Evolutionary conservation across 2,329 filamentous ascomycete genomes (phyloP), one percentile per base, ranked within the genome.

Genomic region (Fusarium dlaminii): DNA sequence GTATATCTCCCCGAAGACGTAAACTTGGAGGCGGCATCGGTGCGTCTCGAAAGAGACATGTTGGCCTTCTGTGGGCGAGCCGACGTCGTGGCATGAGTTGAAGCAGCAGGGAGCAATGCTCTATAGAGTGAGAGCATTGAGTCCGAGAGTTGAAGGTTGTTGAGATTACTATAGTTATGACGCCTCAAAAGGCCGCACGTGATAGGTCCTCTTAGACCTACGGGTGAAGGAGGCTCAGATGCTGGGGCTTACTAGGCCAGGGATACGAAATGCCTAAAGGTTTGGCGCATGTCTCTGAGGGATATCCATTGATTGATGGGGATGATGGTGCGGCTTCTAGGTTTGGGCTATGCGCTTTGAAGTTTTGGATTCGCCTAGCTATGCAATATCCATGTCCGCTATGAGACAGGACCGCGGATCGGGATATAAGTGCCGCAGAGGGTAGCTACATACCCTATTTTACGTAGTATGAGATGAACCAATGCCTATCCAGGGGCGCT

Each of bases 1-100:
- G 62, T 72, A 49, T 72, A 74, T 49, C 27, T 57, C 46, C 71
- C 62, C 18, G 29, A 37, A 58, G 29, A 55, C 52, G 51, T 55
- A 30, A 55, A 55, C 45, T 48, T 59, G n/a, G 56, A 46, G 32
- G 66, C 56, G 32, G 22, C 43, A 68, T 74, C 61, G 54, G 30
- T 49, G 34, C 30, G 67, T 49, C 49, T 63, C 34, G 40, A 43
- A 40, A 51, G 58, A 61, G 63, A 55, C 71, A 74, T 74, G 8
- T 37, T 60, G 55, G 67, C 57, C 71, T 72, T 52, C 54, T 48
- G 55, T 40, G 40, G 66, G 57, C 46, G 37, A 29, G 17, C 12
- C 30, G 40, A 54, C 37, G 39, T 36, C 42, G 66, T 57, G 24
- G 60, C 69, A 73, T 72, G 70, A 27, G 46, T 42, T 40, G 70